Base-by-base conservation (phyloP, 116 monocot species). In the Trichopus zeylanicus region DNA sequence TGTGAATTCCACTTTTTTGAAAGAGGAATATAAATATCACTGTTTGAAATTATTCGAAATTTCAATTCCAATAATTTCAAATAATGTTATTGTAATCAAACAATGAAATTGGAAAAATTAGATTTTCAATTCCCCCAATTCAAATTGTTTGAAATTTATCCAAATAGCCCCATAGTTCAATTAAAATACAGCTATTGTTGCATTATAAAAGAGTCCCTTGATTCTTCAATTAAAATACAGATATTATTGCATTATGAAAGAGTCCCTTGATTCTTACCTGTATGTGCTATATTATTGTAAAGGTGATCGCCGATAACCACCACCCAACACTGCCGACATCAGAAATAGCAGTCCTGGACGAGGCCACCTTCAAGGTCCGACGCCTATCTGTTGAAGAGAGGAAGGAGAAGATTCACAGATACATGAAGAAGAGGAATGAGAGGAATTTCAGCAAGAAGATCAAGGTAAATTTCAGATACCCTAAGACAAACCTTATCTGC, bases 391-490 rank as follows among this genome's bases (percentile, higher is more conserved):
- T 53, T 21, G 89, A 94, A 63, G 78, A 94, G 29, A 94, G 81
- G 69, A 83, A 75, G 61, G 86, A 75, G 63, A 89, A 80, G 69
- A 86, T 94, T 57, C 58, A 81, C 19, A 80, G 81, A 53, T 94
- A 86, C 66, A 59, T 83, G 63, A 80, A 74, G 81, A 94, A 94
- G 70, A 80, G 81, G 63, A 76, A 72, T 10, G 73, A 78, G 57
- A 80, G 89, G 55, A 89, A 86, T 65, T 94, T 89, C 76, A 78
- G 74, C 66, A 94, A 89, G 62, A 94, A 81, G 62, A 94, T 94
- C 53, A 94, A 94, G 94, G 94, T 94, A 51, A 31, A 22, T 9
- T 26, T 46, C 7, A 5, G 7, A 34, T 22, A 13, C 13, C n/a
- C 32, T 33, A 33, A 5, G 32, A 33, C 8, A 33, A 4, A 4